These are phyloP conservation scores for Pterocarpus macrocarpus DNA, from an alignment of 306 rosid species.

Conservation along the genomic window DNA sequence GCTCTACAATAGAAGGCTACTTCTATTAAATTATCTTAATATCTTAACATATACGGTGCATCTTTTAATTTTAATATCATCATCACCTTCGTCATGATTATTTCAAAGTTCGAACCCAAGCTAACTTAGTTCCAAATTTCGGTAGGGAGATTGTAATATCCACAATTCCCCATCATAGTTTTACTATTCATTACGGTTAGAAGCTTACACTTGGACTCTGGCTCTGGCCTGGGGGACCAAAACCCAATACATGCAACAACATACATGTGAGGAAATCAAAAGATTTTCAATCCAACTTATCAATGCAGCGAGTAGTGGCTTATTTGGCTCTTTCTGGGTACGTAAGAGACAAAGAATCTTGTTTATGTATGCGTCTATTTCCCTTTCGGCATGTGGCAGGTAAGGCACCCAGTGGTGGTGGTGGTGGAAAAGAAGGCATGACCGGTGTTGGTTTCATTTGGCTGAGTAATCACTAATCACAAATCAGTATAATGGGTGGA, in stretches of 20 bases:
- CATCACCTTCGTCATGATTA: too few species aligned
- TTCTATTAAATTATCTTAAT: too few species aligned
- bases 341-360: conserved; percentile 28
- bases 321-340: conserved; percentile 39
- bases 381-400: conserved; percentile 37
- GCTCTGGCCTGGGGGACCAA: conserved; percentile 38
- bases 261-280: not conserved
- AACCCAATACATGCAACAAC: conserved; percentile 13
- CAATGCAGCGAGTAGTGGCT: conserved; percentile 25
- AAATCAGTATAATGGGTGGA: not conserved
- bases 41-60: too few species aligned
- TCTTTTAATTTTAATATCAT: too few species aligned
- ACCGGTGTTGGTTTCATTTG: conserved; percentile 24
- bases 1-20: too few species aligned
- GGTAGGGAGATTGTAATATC: conserved; percentile 3
- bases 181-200: conserved; percentile 5
- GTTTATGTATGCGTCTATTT: not conserved
- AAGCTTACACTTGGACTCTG: conserved; percentile 47
- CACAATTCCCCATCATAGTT: not conserved
- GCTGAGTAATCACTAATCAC: conserved; percentile 7
- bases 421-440: conserved; percentile 34
- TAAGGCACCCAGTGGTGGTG: conserved; percentile 24
- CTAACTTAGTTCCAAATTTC: conserved; percentile 23
- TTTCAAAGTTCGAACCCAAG: not conserved
- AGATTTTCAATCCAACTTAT: conserved; percentile 33